A percentile compares a stretch with the other conserved stretches of the same genome.
Conservation (phyloP, 352 stramenopile genomes). For the Globisporangium canariense region DNA sequence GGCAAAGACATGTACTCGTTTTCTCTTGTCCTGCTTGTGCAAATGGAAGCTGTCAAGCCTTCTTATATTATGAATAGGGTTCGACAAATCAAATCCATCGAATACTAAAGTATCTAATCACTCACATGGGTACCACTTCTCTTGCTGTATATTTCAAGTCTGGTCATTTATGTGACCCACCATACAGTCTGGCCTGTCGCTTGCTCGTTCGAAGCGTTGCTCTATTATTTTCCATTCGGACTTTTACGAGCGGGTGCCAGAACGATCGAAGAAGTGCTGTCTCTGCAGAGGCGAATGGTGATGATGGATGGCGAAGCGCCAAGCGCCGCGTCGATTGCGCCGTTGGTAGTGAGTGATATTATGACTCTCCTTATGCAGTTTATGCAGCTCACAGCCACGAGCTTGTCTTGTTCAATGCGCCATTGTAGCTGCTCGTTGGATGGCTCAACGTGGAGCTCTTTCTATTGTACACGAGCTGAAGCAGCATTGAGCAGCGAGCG, state of each 20-base stretch:
- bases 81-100: neutral
- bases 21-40: too few species aligned
- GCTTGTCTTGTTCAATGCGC: too few species aligned
- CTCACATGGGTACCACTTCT: neutral
- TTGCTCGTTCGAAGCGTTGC: neutral
- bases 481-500: neutral
- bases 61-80: neutral
- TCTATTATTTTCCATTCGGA: neutral
- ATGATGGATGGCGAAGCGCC: neutral
- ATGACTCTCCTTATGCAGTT: neutral
- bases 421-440: neutral
- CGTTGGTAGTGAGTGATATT: too few species aligned
- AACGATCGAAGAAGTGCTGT: constrained; percentile 1
- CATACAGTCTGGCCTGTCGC: neutral
- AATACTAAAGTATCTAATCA: neutral
- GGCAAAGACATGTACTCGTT: too few species aligned
- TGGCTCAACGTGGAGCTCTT: neutral
- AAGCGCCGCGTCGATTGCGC: neutral
- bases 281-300: neutral
- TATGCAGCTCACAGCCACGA: too few species aligned
- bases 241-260: neutral
- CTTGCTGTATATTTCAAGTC: neutral
- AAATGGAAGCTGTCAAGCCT: neutral
- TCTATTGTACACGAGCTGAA: constrained; percentile 12
- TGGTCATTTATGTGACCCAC: neutral